Evolutionary conservation across 495 filamentous ascomycete genomes (phyloP).

Genomic region (Hypoxylon intermedium): DNA sequence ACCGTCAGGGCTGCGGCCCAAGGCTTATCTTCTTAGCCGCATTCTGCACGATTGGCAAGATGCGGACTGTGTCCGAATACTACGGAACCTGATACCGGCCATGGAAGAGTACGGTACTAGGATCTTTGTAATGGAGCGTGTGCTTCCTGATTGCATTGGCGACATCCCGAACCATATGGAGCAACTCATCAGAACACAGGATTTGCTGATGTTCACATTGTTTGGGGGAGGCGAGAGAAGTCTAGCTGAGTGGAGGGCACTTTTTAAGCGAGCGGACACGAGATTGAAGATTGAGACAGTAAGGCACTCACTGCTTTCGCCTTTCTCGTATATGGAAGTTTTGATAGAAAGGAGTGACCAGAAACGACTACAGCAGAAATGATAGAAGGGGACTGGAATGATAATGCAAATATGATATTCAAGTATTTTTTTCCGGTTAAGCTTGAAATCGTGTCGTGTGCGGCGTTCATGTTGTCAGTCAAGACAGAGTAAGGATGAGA

Average conservation of each 20-base stretch:
- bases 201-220: constrained; percentile 13
- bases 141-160: constrained; percentile 3
- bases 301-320: neutral
- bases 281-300: neutral
- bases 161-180: constrained; percentile 13
- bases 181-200: constrained; percentile 10
- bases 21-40: constrained; percentile 8
- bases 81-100: constrained; percentile 2
- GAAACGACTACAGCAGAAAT: too few relatives aligned
- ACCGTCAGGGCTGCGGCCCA: constrained; percentile 1
- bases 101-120: constrained; percentile 2
- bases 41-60: constrained; percentile 15
- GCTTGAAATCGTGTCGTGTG: too few relatives aligned
- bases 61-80: constrained; percentile 1
- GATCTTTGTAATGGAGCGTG: constrained; percentile 13
- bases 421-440: too few relatives aligned
- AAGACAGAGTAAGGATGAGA: too few relatives aligned
- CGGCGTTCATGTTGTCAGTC: too few relatives aligned
- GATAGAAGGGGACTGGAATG: too few relatives aligned
- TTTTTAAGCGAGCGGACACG: constrained; percentile 2
- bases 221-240: constrained; percentile 11
- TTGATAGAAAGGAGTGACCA: too few relatives aligned
- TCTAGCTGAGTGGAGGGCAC: neutral
- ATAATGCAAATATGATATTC: too few relatives aligned
- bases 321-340: constrained; percentile 5